Conservation (phyloP, 2,329 filamentous ascomycete genomes). For the Phialemoniopsis sp. region DNA sequence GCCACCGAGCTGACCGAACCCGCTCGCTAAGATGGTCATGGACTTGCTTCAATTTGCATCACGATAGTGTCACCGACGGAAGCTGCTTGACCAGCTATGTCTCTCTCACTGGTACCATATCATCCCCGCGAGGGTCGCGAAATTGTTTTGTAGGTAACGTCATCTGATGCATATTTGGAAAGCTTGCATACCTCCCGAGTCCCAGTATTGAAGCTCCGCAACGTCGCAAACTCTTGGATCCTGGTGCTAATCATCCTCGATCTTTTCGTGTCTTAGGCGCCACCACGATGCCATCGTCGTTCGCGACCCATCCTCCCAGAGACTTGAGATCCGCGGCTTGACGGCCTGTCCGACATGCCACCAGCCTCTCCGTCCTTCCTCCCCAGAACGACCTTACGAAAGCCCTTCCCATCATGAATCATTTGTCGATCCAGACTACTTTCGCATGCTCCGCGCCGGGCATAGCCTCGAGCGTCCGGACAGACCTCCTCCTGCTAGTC, state of each 20-base stretch:
- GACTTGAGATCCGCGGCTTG: constrained; percentile 75
- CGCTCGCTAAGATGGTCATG: too few relatives aligned
- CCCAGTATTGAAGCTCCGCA: too few relatives aligned
- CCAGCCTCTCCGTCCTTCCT: constrained; percentile 55
- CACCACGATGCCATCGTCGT: constrained; percentile 91
- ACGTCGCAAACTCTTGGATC: too few relatives aligned
- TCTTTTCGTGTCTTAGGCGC: constrained; percentile 59
- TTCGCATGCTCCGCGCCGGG: constrained; percentile 77
- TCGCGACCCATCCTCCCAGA: constrained; percentile 78
- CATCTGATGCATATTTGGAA: constrained; percentile 3
- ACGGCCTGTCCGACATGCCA: constrained; percentile 90
- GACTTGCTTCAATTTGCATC: too few relatives aligned
- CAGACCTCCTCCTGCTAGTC: constrained; percentile 40
- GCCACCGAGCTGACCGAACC: too few relatives aligned
- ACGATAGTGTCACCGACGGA: too few relatives aligned
- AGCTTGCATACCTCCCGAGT: too few relatives aligned
- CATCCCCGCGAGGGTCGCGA: constrained; percentile 68
- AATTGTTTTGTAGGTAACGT: constrained; percentile 68
- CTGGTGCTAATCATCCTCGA: constrained; percentile 3
- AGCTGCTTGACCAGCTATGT: too few relatives aligned
- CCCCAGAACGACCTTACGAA: constrained; percentile 46
- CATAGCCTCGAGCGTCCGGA: constrained; percentile 33
- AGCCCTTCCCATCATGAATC: constrained; percentile 44
- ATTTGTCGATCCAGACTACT: constrained; percentile 90
- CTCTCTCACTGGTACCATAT: constrained; percentile 71